A percentile compares a stretch with the other conserved stretches of the same genome.
Evolutionary conservation across 305 asterid genomes (phyloP).

Genomic region (Solanum hybrid): DNA sequence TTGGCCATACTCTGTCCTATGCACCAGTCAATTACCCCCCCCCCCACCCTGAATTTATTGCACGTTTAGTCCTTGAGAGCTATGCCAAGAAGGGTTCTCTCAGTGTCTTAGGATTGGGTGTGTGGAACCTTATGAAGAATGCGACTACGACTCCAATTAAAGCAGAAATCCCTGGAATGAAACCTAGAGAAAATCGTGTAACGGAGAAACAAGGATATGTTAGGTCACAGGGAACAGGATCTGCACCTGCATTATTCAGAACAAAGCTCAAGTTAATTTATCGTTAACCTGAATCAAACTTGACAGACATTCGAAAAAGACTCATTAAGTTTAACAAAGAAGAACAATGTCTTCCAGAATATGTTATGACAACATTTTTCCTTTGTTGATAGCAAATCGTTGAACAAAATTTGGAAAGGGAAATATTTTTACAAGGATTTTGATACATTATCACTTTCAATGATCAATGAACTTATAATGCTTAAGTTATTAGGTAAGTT

Average conservation of each 20-base stretch:
- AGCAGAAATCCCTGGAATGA: conserved; percentile 9
- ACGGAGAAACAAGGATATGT: conserved; percentile 5
- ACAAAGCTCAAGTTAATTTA: not conserved
- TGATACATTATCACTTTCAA: too few relatives aligned
- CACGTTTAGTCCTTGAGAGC: not conserved
- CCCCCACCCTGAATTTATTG: not conserved
- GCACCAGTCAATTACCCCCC: not conserved
- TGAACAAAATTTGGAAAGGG: not conserved
- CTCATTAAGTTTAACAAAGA: not conserved
- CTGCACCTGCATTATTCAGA: conserved; percentile 3
- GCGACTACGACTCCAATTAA: conserved; percentile 2
- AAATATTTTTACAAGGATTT: not conserved
- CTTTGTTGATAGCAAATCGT: not conserved
- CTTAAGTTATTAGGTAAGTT: too few relatives aligned
- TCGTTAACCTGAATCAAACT: not conserved
- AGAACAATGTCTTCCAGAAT: not conserved
- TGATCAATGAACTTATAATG: too few relatives aligned
- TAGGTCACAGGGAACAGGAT: conserved; percentile 4
- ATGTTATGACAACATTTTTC: not conserved
- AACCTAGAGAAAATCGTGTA: conserved; percentile 4
- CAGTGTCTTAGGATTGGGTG: not conserved
- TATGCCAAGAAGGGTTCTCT: not conserved
- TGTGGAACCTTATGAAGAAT: not conserved
- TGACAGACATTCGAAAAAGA: not conserved
- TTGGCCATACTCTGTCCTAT: not conserved